phyloP scores from a whole-genome alignment of 345 rosid species.

The Barbarea vulgaris region DNA sequence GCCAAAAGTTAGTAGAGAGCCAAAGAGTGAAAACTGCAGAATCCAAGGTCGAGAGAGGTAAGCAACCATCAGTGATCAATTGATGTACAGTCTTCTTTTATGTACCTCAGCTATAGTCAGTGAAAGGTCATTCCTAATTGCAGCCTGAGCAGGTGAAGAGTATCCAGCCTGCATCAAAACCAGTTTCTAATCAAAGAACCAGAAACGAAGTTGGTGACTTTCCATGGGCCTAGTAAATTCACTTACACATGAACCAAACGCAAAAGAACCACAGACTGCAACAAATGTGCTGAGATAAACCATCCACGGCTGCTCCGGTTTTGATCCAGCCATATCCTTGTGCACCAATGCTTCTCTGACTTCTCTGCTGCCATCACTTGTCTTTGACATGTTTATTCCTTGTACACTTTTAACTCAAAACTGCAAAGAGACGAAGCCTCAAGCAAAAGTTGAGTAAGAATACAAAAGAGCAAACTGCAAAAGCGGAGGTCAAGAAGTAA shows the following conservation, averaged over 20 bases:
- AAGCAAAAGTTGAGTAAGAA: constrained; percentile 32
- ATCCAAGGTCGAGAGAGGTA: not conserved
- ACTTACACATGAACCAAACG: constrained; percentile 86
- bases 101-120: constrained; percentile 67
- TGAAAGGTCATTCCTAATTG: constrained; percentile 70
- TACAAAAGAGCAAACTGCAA: constrained; percentile 26
- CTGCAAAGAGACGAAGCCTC: constrained; percentile 38
- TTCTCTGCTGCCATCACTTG: constrained; percentile 30
- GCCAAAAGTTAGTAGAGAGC: constrained; percentile 84
- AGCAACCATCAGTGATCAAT: constrained; percentile 12
- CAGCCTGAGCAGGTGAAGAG: constrained; percentile 87
- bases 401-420: constrained; percentile 16
- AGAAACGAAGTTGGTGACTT: not conserved
- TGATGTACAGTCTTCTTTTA: not conserved
- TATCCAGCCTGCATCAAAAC: constrained; percentile 69
- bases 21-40: constrained; percentile 78
- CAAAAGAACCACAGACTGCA: constrained; percentile 85
- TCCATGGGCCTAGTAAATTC: not conserved
- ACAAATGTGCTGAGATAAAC: constrained; percentile 78
- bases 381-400: constrained; percentile 22
- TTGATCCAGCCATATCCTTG: constrained; percentile 39
- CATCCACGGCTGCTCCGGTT: constrained; percentile 58
- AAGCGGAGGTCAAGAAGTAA: constrained; percentile 22
- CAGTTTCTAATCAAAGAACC: constrained; percentile 11
- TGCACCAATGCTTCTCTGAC: constrained; percentile 32